Conservation (phyloP, 768 basidiomycete genomes). For the Sarcomyxa edulis region DNA sequence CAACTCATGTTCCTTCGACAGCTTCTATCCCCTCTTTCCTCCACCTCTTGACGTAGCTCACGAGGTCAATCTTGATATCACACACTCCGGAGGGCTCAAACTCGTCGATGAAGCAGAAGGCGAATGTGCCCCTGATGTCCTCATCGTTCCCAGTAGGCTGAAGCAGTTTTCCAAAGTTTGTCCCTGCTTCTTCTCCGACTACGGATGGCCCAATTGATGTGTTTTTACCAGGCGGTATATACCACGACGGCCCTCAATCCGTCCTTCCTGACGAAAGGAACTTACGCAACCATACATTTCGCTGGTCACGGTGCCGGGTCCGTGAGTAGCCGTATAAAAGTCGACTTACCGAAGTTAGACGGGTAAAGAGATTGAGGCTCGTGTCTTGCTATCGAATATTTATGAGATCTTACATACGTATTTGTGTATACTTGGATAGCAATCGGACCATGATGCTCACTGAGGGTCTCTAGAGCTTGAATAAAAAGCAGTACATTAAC, state of each 20-base stretch:
- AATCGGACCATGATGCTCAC: no score
- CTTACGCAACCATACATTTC: slow-evolving; percentile 44
- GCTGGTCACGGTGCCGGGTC: slow-evolving; percentile 14
- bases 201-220: no score
- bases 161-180: slow-evolving; percentile 87
- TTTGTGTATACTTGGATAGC: no score
- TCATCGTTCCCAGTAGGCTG: slow-evolving; percentile 83
- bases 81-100: slow-evolving; percentile 52
- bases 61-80: slow-evolving; percentile 88
- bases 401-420: no score
- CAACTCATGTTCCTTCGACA: slow-evolving; percentile 22
- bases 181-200: background rate
- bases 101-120: slow-evolving; percentile 32
- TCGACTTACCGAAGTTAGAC: no score
- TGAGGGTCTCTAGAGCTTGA: no score
- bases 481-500: no score
- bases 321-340: no score
- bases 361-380: no score
- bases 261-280: slow-evolving; percentile 62
- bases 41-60: slow-evolving; percentile 65
- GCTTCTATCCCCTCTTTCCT: slow-evolving; percentile 96
- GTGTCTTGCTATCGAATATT: no score
- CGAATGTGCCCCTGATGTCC: slow-evolving; percentile 68
- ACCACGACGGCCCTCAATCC: slow-evolving; percentile 82
- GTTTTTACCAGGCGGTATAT: slow-evolving; percentile 74